Percentiles rank a stretch among this genome's conserved stretches.
These are phyloP conservation scores for Thelephora aurantiotincta DNA, from an alignment of 768 basidiomycete species.

Conservation along the genomic window DNA sequence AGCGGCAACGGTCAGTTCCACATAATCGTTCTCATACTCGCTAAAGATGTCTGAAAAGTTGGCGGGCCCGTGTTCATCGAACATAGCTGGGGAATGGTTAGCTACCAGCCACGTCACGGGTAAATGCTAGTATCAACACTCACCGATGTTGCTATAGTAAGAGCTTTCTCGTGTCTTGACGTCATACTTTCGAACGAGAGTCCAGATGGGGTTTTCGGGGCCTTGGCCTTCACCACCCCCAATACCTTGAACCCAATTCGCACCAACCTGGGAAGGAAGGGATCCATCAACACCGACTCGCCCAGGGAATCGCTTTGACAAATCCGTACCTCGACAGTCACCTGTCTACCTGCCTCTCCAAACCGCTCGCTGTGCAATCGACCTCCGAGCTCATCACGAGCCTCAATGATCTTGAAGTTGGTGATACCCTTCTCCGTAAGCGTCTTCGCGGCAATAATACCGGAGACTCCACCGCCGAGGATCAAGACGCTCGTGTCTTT, in stretches of 20 bases:
- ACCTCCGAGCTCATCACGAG: constrained; percentile 37
- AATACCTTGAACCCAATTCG: constrained; percentile 24
- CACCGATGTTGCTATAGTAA: constrained; percentile 12
- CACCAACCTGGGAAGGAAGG: constrained; percentile 1
- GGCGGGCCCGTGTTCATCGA: constrained; percentile 28
- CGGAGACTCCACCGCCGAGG: constrained; percentile 51
- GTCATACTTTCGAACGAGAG: constrained; percentile 34
- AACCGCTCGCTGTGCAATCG: constrained; percentile 31
- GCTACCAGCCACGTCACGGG: background rate
- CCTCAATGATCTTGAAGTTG: constrained; percentile 47
- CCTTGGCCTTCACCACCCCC: constrained; percentile 16
- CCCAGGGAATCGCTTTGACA: constrained; percentile 24
- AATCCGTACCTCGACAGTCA: constrained; percentile 26
- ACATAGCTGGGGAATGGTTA: constrained; percentile 25
- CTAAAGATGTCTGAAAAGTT: constrained; percentile 33
- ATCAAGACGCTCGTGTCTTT: constrained; percentile 29
- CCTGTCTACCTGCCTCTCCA: constrained; percentile 21
- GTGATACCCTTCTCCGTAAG: constrained; percentile 35
- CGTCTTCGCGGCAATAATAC: constrained; percentile 46
- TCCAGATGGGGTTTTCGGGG: constrained; percentile 40
- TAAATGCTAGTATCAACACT: constrained; percentile 8
- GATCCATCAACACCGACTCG: no score
- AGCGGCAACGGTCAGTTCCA: constrained; percentile 23
- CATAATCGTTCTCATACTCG: constrained; percentile 22
- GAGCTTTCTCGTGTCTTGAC: constrained; percentile 28